Base-by-base conservation (phyloP, 495 filamentous ascomycete genomes). In the Neurospora sp. region DNA sequence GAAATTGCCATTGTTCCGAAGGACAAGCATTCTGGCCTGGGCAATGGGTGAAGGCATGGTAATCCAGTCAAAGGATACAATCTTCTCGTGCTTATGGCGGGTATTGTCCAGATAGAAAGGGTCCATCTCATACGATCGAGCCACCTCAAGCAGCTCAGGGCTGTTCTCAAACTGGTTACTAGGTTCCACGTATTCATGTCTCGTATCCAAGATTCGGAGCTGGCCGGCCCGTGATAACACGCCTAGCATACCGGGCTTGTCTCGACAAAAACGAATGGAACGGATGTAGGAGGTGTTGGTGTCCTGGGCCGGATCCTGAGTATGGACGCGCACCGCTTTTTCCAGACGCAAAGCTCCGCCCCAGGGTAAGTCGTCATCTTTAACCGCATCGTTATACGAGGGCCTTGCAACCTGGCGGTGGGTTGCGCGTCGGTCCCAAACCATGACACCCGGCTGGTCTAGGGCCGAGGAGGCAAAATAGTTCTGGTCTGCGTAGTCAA, bases 391-490 rank as follows among this genome's bases (percentile, higher is more conserved):
- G 12, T 80, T 69, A 68, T 89, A 89, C 42, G 79, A 76, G 20
- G 81, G 76, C 8, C 81, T 86, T 40, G 83, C 82, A 20, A 79
- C 73, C 9, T 81, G 76, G 10, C 88, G 86, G 40, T 84, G 77
- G 9, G 89, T 87, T 68, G 89, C 90, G 16, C 96, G 90, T 20
- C 90, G 88, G 80, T 99, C 96, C 96, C 96, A 99, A 17, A 98
- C 86, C 74, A 91, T 92, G 70, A 98, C 87, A 81, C 80, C 96
- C 85, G 77, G 89, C 81, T 77, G 89, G 79, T 80, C 86, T 14
- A 92, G 82, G 12, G 88, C 88, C n/a, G 92, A 93, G 7, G 94
- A 97, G 0, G 94, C 93, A 80, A 98, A 97, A 77, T 97, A 97
- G 76, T 98, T 97, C 76, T 93, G 90, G 79, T 98, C 93, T 12